Conservation (phyloP, 129 eudicot genomes). For the Flaveria trinervia region DNA sequence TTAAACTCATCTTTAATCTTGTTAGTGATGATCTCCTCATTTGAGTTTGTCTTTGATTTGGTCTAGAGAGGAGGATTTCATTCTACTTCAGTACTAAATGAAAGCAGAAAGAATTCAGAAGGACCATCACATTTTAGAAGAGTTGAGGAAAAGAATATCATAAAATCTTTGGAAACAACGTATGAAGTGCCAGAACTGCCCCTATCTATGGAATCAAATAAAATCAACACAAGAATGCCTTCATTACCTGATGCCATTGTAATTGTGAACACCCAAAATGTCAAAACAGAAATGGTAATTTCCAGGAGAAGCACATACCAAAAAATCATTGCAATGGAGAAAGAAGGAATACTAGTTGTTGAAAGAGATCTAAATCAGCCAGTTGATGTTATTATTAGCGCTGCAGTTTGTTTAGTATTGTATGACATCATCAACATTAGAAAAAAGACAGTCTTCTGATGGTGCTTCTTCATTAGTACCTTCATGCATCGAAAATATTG, state of each 20-base stretch:
- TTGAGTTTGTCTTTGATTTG: slow-evolving; percentile 12
- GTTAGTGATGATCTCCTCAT: slow-evolving; percentile 14
- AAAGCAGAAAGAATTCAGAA: no score
- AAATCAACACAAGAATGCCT: slow-evolving; percentile 32
- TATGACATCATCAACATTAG: slow-evolving; percentile 77
- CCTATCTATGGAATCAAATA: slow-evolving; percentile 35
- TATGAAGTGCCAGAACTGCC: slow-evolving; percentile 34
- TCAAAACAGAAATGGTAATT: slow-evolving; percentile 71
- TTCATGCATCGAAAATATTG: slow-evolving; percentile 71
- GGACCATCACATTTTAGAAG: no score
- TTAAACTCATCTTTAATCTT: slow-evolving; percentile 9
- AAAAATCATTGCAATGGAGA: slow-evolving; percentile 79
- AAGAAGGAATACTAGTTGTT: slow-evolving; percentile 72
- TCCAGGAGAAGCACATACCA: slow-evolving; percentile 88
- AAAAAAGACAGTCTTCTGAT: slow-evolving; percentile 66
- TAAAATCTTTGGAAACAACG: slow-evolving; percentile 16
- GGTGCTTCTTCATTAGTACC: slow-evolving; percentile 62
- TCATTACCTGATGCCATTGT: slow-evolving; percentile 47
- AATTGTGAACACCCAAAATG: slow-evolving; percentile 74
- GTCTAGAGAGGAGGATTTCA: slow-evolving; percentile 47
- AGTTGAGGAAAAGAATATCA: slow-evolving; percentile 10
- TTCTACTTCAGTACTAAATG: slow-evolving; percentile 1
- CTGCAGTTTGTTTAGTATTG: slow-evolving; percentile 72
- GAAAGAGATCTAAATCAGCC: slow-evolving; percentile 77
- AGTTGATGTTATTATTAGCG: slow-evolving; percentile 68